A percentile compares a stretch with the other conserved stretches of the same genome.
Evolutionary conservation across 2,329 filamentous ascomycete species (phyloP).

Genomic region (Botrytis sinoallii): DNA sequence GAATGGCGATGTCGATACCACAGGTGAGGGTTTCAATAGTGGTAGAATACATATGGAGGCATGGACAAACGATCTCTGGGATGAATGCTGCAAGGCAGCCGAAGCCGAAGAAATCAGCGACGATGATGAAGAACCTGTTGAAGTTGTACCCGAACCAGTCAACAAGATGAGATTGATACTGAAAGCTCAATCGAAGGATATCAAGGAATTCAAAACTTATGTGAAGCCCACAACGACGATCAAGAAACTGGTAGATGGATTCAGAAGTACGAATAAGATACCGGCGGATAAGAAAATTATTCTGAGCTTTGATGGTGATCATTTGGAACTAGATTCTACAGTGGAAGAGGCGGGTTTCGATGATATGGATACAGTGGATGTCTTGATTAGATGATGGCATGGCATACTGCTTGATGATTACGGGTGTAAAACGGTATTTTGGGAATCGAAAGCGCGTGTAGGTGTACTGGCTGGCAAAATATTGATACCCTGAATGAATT

Average conservation of each 20-base stretch:
- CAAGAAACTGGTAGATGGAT: conserved; percentile 59
- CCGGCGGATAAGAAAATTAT: conserved; percentile 51
- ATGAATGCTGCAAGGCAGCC: conserved; percentile 33
- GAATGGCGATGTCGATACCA: conserved; percentile 32
- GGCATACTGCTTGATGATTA: not conserved
- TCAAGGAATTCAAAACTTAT: conserved; percentile 50
- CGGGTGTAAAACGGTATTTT: not conserved
- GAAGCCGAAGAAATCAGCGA: conserved; percentile 26
- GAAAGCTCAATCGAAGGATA: conserved; percentile 46
- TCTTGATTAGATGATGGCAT: conserved; percentile 41
- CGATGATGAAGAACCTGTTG: conserved; percentile 28
- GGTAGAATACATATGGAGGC: conserved; percentile 71
- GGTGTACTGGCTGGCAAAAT: not conserved
- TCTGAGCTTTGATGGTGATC: conserved; percentile 74
- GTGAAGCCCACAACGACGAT: conserved; percentile 56
- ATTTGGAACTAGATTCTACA: conserved; percentile 56
- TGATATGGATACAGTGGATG: conserved; percentile 73
- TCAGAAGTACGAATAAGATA: conserved; percentile 54
- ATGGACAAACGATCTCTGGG: conserved; percentile 65
- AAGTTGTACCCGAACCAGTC: conserved; percentile 12
- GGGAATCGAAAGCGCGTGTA: not conserved
- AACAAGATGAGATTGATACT: conserved; percentile 50
- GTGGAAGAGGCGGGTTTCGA: conserved; percentile 68
- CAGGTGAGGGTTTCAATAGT: conserved; percentile 45
- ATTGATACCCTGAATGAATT: conserved; percentile 6